Evolutionary conservation across 1,139 yeast species (phyloP).

Genomic region (Saccharomycopsis hybrid): DNA sequence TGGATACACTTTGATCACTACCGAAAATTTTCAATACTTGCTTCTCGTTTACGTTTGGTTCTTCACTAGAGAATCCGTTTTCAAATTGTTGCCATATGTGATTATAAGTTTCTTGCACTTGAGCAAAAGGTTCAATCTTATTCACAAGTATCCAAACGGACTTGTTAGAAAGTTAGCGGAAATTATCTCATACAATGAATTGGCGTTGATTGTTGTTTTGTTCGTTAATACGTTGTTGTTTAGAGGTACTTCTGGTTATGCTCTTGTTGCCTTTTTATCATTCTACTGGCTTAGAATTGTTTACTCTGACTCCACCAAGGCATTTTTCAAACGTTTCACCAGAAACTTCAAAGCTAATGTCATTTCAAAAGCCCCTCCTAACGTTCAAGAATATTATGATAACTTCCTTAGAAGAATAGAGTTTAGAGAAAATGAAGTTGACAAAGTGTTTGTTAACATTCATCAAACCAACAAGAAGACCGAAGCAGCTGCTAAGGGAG

Average conservation of each 20-base stretch:
- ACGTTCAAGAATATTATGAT: constrained; percentile 12
- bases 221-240: constrained; percentile 52
- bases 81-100: constrained; percentile 56
- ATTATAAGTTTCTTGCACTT: constrained; percentile 54
- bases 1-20: constrained; percentile 50
- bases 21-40: constrained; percentile 64
- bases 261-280: constrained; percentile 46
- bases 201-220: constrained; percentile 46
- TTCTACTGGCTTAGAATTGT: constrained; percentile 68
- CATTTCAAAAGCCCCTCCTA: constrained; percentile 14
- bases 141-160: constrained; percentile 35
- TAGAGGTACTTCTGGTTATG: constrained; percentile 64
- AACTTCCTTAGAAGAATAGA: constrained; percentile 14
- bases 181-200: constrained; percentile 55
- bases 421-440: constrained; percentile 11
- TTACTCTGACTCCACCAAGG: constrained; percentile 44
- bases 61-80: constrained; percentile 56
- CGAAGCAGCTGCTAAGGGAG: constrained; percentile 2
- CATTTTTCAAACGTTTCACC: constrained; percentile 30
- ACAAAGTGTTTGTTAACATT: constrained; percentile 2
- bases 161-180: constrained; percentile 39
- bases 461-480: constrained; percentile 3
- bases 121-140: constrained; percentile 32
- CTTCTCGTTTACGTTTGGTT: constrained; percentile 53
- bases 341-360: constrained; percentile 18